Evolutionary conservation across 768 basidiomycete genomes (phyloP).

Genomic region (Podaxis sp.): DNA sequence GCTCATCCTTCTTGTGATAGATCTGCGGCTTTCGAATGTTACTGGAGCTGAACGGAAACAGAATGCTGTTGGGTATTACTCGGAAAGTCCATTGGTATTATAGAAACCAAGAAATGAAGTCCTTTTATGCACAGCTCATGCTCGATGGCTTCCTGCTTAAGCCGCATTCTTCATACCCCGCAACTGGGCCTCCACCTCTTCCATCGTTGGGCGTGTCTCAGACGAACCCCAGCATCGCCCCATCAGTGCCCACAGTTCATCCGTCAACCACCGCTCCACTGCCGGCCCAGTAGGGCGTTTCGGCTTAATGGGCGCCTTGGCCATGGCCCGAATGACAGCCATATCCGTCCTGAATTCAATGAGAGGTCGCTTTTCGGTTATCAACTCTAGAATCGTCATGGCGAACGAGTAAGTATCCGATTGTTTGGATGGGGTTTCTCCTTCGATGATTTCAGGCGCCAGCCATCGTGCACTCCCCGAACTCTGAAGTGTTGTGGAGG

Average conservation of each 20-base stretch:
- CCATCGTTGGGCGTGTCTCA: conserved; percentile 38
- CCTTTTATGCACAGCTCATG: neutral
- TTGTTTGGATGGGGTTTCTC: conserved; percentile 40
- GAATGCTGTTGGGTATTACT: neutral
- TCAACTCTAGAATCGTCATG: conserved; percentile 59
- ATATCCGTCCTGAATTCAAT: conserved; percentile 47
- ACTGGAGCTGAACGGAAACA: no score
- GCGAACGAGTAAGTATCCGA: conserved; percentile 58
- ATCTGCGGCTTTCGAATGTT: no score
- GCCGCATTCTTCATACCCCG: neutral
- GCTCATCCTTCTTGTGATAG: no score
- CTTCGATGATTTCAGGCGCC: conserved; percentile 56
- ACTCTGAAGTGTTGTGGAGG: conserved; percentile 39
- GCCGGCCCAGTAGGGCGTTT: conserved; percentile 36
- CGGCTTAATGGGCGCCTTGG: conserved; percentile 28
- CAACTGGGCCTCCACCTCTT: conserved; percentile 27
- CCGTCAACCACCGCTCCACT: conserved; percentile 37
- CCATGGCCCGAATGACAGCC: conserved; percentile 45
- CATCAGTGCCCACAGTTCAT: conserved; percentile 47
- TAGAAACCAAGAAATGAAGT: neutral
- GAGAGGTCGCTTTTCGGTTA: conserved; percentile 53
- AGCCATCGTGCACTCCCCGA: conserved; percentile 55
- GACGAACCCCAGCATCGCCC: conserved; percentile 44
- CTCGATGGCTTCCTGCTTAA: neutral
- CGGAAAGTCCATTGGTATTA: neutral